Percentiles rank a stretch among this genome's conserved stretches.
phyloP scores from a whole-genome alignment of 257 asterid species.

The Solanum peruvianum region DNA sequence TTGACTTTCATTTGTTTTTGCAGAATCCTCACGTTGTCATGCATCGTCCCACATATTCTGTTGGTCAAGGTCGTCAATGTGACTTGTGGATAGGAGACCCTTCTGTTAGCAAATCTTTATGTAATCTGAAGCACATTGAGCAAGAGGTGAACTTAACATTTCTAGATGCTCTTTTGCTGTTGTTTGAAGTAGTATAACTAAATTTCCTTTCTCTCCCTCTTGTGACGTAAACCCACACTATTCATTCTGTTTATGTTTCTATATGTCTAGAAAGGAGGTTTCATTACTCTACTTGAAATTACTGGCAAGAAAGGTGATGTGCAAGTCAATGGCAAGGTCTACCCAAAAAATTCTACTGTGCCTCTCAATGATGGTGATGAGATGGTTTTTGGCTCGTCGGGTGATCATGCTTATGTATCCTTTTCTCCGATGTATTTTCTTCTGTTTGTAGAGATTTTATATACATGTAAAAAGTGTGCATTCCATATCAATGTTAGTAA shows the following conservation, averaged over 20 bases:
- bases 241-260: constrained; percentile 1
- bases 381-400: constrained; percentile 64
- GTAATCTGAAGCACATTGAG: constrained; percentile 56
- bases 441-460: neutral
- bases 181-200: neutral
- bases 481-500: neutral
- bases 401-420: constrained; percentile 85
- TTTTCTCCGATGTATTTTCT: constrained; percentile 8
- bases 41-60: constrained; percentile 36
- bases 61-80: constrained; percentile 41
- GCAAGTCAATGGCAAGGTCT: constrained; percentile 68
- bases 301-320: constrained; percentile 73
- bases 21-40: constrained; percentile 73
- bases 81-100: constrained; percentile 66
- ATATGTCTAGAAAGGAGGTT: constrained; percentile 46
- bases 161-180: neutral
- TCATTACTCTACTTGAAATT: constrained; percentile 57
- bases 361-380: constrained; percentile 75
- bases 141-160: constrained; percentile 32
- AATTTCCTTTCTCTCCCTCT: neutral
- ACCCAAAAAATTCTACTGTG: constrained; percentile 52
- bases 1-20: constrained; percentile 1
- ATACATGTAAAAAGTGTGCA: neutral
- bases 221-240: neutral
- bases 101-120: constrained; percentile 50